Evolutionary conservation across 2,329 filamentous ascomycete genomes (phyloP), one percentile per base, ranked within the genome.

Genomic region (Colletotrichum graminicola): DNA sequence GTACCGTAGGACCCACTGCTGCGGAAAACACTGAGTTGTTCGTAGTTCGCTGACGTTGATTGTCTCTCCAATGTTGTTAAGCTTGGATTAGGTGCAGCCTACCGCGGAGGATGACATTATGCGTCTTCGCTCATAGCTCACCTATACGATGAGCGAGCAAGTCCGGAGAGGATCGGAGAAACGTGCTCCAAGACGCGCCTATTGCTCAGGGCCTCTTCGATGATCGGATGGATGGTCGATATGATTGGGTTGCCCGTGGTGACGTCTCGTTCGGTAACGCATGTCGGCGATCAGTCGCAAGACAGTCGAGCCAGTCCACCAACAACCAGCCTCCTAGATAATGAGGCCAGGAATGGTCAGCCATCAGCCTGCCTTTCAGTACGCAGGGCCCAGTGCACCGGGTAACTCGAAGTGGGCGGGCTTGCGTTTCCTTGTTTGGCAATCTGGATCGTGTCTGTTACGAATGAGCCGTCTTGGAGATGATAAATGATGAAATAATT

Each of bases 401-500:
- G 67, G 41, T 51, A 51, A 51, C 67, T 61, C 39, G 23, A 66
- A 66, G 62, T 16, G 49, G 67, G 36, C 43, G 36, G 67, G 43
- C 54, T 67, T 52, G 51, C 51, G 14, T 36, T 36, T 61, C 64
- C 64, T 16, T 57, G 51, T 57, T 56, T 62, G 67, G 64, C 49
- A 67, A 47, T 56, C 49, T 67, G 64, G 51, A 67, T 71, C 64
- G 67, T 54, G 67, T 52, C 59, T 45, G 45, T 52, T 41, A 47
- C 52, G 51, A 32, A 49, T 52, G 54, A 34, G n/a, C 49, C 36
- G 65, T 52, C 14, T 60, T 59, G 59, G 32, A 43, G 45, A 39
- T 68, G 68, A 71, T 47, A 68, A 57, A 60, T 68, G 68, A 71
- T 71, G 68, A 63, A 60, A 71, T 71, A 23, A 36, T 32, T 14